A percentile compares a stretch with the other conserved stretches of the same genome.
phyloP scores from a whole-genome alignment of 176 grass and related monocot genomes.

The Oryza glaberrima region DNA sequence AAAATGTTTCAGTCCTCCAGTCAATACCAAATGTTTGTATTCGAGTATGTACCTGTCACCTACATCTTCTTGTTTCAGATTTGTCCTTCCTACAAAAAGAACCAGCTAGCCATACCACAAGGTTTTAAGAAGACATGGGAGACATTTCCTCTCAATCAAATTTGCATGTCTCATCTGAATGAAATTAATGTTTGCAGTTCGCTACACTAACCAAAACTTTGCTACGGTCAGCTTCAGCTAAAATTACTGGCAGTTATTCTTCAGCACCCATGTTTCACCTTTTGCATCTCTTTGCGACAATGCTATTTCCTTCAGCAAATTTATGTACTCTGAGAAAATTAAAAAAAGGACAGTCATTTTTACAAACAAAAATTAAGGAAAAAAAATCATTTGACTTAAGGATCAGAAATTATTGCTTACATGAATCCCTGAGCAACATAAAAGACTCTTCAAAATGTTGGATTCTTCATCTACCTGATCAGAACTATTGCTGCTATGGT shows the following conservation, averaged over 20 bases:
- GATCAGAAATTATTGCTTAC: slow-evolving; percentile 46
- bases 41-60: slow-evolving; percentile 19
- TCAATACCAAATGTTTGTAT: background rate
- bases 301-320: slow-evolving; percentile 79
- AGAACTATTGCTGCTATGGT: too few relatives aligned
- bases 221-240: background rate
- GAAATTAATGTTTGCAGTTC: background rate
- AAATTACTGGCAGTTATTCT: slow-evolving; percentile 57
- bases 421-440: slow-evolving; percentile 90
- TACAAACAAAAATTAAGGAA: background rate
- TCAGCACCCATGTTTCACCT: slow-evolving; percentile 70
- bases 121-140: background rate
- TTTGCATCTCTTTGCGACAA: slow-evolving; percentile 52
- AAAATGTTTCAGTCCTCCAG: too few relatives aligned
- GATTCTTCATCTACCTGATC: too few relatives aligned
- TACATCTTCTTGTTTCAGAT: background rate
- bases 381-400: background rate
- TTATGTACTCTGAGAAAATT: slow-evolving; percentile 62
- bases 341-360: slow-evolving; percentile 5
- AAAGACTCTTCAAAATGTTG: slow-evolving; percentile 54
- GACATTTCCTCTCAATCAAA: background rate
- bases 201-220: slow-evolving; percentile 10
- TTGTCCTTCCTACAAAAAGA: slow-evolving; percentile 21
- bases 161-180: background rate
- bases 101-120: background rate